Base-by-base conservation (phyloP, 2,329 filamentous ascomycete species). In the Pseudogymnoascus sp. region DNA sequence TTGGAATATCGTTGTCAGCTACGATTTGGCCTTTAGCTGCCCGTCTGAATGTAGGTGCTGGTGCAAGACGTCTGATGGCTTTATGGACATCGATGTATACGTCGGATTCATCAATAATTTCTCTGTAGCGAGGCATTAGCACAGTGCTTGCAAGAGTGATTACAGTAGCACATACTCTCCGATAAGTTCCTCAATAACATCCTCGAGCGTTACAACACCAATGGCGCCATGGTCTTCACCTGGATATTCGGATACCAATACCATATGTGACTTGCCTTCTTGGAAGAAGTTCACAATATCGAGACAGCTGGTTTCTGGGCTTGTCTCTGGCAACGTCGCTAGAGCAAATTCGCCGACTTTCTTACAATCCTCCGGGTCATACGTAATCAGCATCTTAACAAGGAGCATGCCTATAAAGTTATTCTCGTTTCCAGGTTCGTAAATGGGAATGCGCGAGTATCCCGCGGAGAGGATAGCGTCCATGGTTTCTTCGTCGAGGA, bases 281-380 rank as follows among this genome's bases (percentile, higher is more conserved):
- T 99, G 95, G 79, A 99, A 99, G 77, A 97, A 99, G 78, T 99
- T 99, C 78, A 99, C 91, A 71, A 99, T 98, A 75, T 99, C 95
- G 63, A 99, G 78, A 74, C 95, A 99, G 78, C 93, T 97, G 0
- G 95, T 99, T 73, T 97, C 91, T 0, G 95, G 91, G 8, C 91
- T 86, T 0, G 95, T 99, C 75, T 99, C 95, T 1, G 96, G 95
- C 6, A 99, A 84, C 0, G 95, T 97, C 12, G 95, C 95, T 60
- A 99, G 81, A 6, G 92, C 88, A 73, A 99, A 97, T 66, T 98
- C 93, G 65, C 89, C 84, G 37, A 99, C 95, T 19, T 86, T 86
- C 71, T 89, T 90, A 72, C 84, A 85, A 72, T 99, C 95, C 75
- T 99, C 95, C 0, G 95, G 95, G 68, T 99, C 95, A 74, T 99